phyloP scores from a whole-genome alignment of 345 rosid species.

The Gossypioides kirkii region DNA sequence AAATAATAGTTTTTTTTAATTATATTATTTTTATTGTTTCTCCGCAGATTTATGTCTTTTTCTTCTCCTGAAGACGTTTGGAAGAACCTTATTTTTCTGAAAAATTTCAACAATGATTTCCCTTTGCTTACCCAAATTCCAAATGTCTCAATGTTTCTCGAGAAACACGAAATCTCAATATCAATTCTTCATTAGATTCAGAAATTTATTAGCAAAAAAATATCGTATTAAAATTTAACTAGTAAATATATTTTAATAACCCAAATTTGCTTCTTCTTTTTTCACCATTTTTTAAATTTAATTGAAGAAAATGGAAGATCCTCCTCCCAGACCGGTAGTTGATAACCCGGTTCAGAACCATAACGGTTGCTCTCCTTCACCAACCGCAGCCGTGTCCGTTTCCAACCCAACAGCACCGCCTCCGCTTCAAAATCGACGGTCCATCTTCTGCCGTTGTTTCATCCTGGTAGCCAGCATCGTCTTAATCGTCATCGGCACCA shows the following conservation, averaged over 20 bases:
- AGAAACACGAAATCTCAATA: no score
- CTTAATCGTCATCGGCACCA: conserved; percentile 35
- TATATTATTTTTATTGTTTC: no score
- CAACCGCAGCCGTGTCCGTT: no score
- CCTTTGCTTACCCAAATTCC: background rate
- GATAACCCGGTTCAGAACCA: conserved; percentile 46
- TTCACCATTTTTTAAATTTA: background rate
- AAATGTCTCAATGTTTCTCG: no score
- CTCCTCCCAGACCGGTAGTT: conserved; percentile 38
- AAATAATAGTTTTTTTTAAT: no score
- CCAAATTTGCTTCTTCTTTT: background rate
- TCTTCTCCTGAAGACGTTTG: no score
- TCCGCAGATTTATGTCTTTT: background rate
- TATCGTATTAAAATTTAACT: background rate
- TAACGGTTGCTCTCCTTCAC: conserved; percentile 35
- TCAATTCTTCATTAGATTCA: no score
- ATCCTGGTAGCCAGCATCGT: conserved; percentile 18
- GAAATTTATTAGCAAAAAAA: no score
- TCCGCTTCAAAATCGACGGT: conserved; percentile 31
- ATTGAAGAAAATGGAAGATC: conserved; percentile 30
- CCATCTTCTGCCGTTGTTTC: conserved; percentile 42
- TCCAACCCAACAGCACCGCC: no score
- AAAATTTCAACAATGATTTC: background rate
- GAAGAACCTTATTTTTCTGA: background rate
- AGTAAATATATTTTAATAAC: background rate